phyloP scores from a whole-genome alignment of 768 basidiomycete genomes.

The Kwoniella bestiolae region DNA sequence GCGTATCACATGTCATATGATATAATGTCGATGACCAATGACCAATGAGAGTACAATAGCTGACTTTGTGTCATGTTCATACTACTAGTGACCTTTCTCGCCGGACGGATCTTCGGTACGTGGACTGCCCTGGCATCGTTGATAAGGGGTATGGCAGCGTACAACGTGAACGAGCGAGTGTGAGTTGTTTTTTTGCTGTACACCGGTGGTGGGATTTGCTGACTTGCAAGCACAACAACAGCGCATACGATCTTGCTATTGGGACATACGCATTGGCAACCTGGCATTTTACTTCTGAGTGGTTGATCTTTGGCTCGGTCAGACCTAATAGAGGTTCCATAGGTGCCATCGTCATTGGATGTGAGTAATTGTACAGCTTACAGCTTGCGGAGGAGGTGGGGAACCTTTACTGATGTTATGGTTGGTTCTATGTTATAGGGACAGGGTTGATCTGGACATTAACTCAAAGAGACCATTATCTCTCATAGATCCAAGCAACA shows the following conservation, averaged over 20 bases:
- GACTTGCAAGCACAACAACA: no score
- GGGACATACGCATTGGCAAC: conserved; percentile 88
- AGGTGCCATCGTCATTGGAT: conserved; percentile 80
- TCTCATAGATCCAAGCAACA: no score
- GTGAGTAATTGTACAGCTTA: conserved; percentile 69
- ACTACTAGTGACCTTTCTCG: conserved; percentile 76
- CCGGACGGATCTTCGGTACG: conserved; percentile 83
- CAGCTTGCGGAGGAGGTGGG: no score
- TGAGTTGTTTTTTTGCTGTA: conserved; percentile 58
- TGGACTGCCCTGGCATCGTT: conserved; percentile 89
- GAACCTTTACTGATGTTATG: neutral
- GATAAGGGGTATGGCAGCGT: conserved; percentile 85
- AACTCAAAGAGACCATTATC: conserved; percentile 29
- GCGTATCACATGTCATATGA: no score
- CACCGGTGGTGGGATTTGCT: no score
- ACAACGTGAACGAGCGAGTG: conserved; percentile 81
- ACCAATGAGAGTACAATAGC: no score
- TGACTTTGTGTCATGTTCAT: no score
- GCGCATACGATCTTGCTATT: conserved; percentile 86
- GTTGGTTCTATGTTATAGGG: conserved; percentile 9
- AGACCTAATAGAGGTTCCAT: conserved; percentile 67
- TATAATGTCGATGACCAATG: no score
- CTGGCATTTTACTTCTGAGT: conserved; percentile 83
- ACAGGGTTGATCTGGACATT: conserved; percentile 27
- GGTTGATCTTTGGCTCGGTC: conserved; percentile 78